Conservation (phyloP, 2,329 filamentous ascomycete genomes). For the Fusarium algeriense region DNA sequence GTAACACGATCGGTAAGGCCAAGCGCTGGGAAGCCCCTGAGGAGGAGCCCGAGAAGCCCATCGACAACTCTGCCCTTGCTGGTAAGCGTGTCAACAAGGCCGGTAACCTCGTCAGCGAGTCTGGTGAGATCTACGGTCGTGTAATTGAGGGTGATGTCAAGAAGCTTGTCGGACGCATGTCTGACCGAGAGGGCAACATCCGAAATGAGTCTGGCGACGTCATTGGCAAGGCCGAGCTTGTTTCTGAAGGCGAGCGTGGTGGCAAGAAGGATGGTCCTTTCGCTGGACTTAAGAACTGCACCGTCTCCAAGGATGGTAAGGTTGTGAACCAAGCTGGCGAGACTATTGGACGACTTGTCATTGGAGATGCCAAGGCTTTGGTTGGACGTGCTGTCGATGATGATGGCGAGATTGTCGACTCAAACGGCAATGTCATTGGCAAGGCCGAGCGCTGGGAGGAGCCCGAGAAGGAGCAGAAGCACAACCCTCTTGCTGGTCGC, state of each 20-base stretch:
- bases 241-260: conserved; percentile 74
- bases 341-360: conserved; percentile 77
- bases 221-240: conserved; percentile 75
- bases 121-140: conserved; percentile 70
- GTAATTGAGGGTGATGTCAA: conserved; percentile 75
- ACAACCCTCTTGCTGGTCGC: conserved; percentile 65
- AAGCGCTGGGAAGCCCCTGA: conserved; percentile 73
- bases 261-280: conserved; percentile 76
- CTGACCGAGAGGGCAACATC: conserved; percentile 78
- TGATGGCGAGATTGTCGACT: conserved; percentile 85
- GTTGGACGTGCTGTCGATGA: conserved; percentile 82
- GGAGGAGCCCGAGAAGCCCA: conserved; percentile 63
- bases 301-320: conserved; percentile 76
- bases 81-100: conserved; percentile 80
- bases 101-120: conserved; percentile 69
- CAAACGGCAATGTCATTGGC: conserved; percentile 72
- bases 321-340: conserved; percentile 75
- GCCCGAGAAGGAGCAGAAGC: conserved; percentile 64
- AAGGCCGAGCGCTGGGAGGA: conserved; percentile 72
- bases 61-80: conserved; percentile 72
- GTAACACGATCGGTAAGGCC: conserved; percentile 74
- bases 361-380: conserved; percentile 78
- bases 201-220: conserved; percentile 79
- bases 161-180: conserved; percentile 75
- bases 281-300: conserved; percentile 73